Evolutionary conservation across 345 rosid genomes (phyloP).

Genomic region (Conringia planisiliqua): DNA sequence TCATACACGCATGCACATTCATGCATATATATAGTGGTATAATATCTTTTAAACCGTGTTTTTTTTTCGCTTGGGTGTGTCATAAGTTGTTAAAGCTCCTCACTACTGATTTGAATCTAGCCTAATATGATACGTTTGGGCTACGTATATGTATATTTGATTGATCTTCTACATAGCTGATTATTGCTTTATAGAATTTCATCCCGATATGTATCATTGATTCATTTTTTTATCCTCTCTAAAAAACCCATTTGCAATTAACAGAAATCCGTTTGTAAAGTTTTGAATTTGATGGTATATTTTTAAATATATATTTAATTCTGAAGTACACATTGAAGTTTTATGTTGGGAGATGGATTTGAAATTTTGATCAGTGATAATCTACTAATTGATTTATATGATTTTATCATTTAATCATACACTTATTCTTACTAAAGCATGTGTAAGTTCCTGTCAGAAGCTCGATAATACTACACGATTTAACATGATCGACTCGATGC

Average conservation of each 20-base stretch:
- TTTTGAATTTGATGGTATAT: neutral
- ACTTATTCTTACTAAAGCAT: neutral
- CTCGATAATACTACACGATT: neutral
- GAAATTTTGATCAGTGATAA: neutral
- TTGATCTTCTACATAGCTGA: neutral
- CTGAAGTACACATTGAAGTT: neutral
- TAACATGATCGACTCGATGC: neutral
- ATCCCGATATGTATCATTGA: neutral
- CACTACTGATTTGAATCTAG: neutral
- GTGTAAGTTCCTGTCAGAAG: neutral
- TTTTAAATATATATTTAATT: neutral
- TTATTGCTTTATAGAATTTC: neutral
- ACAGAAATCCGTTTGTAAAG: neutral
- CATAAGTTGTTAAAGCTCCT: neutral
- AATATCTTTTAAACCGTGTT: constrained; percentile 5
- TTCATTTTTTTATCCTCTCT: neutral
- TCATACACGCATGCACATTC: neutral
- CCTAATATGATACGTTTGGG: neutral
- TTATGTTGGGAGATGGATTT: neutral
- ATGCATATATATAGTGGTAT: neutral
- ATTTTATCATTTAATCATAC: neutral
- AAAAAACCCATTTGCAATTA: neutral
- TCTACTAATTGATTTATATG: neutral
- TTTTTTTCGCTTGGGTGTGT: neutral
- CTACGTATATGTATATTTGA: neutral